A percentile compares a stretch with the other conserved stretches of the same genome.
These are phyloP conservation scores for Eutrema heterophyllum DNA, from an alignment of 345 rosid genomes.

Conservation along the genomic window DNA sequence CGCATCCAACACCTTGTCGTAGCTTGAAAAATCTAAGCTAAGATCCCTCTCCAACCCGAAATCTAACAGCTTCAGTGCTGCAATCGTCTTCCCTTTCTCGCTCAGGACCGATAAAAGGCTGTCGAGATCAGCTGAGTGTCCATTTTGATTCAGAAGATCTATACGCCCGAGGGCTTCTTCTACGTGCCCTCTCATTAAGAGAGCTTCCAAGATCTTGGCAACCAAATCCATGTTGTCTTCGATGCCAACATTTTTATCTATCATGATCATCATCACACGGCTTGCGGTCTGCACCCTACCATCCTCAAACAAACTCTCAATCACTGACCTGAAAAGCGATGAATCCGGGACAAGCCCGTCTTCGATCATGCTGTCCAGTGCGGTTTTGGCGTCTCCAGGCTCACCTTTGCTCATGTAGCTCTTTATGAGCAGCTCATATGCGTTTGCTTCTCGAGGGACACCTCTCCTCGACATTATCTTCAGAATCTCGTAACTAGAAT, in stretches of 20 bases:
- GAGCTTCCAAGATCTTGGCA: conserved; percentile 74
- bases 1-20: conserved; percentile 77
- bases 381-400: conserved; percentile 84
- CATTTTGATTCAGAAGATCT: conserved; percentile 59
- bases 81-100: conserved; percentile 82
- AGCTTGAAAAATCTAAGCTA: conserved; percentile 52
- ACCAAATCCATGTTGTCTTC: conserved; percentile 75
- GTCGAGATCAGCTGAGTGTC: conserved; percentile 50
- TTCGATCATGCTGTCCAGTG: conserved; percentile 83
- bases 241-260: conserved; percentile 76
- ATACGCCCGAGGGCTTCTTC: conserved; percentile 89
- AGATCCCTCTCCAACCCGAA: conserved; percentile 71
- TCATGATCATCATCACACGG: conserved; percentile 82
- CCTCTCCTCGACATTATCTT: conserved; percentile 82
- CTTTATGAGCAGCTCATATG: conserved; percentile 67
- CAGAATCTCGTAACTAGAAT: conserved; percentile 69
- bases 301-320: conserved; percentile 82
- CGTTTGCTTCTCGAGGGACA: conserved; percentile 62
- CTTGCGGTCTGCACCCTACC: conserved; percentile 92
- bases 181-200: conserved; percentile 79
- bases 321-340: conserved; percentile 64
- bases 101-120: conserved; percentile 54
- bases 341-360: conserved; percentile 72
- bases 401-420: conserved; percentile 91
- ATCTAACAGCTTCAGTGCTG: conserved; percentile 72